Base-by-base conservation (phyloP, 352 stramenopile genomes). In the Thraustochytrium sp. region DNA sequence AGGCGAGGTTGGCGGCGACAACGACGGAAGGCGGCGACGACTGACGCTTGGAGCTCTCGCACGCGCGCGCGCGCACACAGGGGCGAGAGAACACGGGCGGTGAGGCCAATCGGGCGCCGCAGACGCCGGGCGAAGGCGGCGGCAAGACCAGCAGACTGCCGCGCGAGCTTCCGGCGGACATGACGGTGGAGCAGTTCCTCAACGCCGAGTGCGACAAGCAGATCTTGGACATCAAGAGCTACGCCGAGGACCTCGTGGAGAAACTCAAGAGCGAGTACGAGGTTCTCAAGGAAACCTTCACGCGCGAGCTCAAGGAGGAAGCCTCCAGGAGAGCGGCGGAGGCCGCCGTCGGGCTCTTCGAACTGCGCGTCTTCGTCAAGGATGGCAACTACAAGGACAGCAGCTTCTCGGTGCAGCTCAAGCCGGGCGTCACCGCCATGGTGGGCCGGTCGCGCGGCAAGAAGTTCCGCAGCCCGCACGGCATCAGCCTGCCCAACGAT, bases 181-280 rank as follows among this genome's bases (percentile, higher is more conserved):
- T 80, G 68, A 80, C 68, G 23, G 68, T 80, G 8, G 68, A 80
- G 38, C n/a, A 80, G 38, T 80, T 40, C 31, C 68, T 80, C 0
- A 44, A 46, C 42, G 68, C 68, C 13, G 68, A 80, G 31, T 23
- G 48, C 37, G 68, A 80, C 23, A 13, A 26, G 68, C 68, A 55
- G 18, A 37, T 80, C 16, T 42, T 18, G 23, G 68, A 61, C 18
- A 51, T 80, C 1, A 9, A 80, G 13, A 31, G 2, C 13, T n/a
- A 80, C 51, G 68, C 68, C n/a, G 23, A 80, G 36, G 31, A 37
- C 13, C 48, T 80, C 13, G 68, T 80, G 23, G 13, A 18, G 5
- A 48, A 21, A 13, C 68, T 80, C 1, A 13, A 51, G 23, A 1
- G 8, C 4, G 53, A 64, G 40, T 68, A 80, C 29, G 42, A 29